Evolutionary conservation across 768 basidiomycete species (phyloP).

Genomic region (Lactarius evosmus): DNA sequence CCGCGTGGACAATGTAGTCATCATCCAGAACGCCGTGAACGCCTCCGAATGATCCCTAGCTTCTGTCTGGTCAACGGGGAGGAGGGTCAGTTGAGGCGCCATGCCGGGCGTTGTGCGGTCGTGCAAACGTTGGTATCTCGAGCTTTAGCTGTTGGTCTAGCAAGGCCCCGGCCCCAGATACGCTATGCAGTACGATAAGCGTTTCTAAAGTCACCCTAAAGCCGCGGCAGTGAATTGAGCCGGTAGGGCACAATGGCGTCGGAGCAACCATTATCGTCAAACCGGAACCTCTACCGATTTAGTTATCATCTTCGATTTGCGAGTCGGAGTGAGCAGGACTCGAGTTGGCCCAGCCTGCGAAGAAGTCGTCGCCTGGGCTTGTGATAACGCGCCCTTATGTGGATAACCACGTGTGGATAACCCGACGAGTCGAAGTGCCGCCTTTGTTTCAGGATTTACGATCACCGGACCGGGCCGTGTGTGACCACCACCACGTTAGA

Average conservation of each 20-base stretch:
- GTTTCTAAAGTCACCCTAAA: background rate
- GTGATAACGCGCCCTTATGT: background rate
- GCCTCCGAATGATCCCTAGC: too few relatives aligned
- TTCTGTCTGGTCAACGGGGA: too few relatives aligned
- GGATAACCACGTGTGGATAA: background rate
- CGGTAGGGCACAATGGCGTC: background rate
- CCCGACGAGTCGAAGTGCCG: background rate
- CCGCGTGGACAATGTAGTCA: background rate
- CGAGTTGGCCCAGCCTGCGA: background rate
- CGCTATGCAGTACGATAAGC: background rate
- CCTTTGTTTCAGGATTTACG: background rate
- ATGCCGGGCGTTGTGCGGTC: background rate
- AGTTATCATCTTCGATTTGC: background rate
- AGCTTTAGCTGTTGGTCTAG: too few relatives aligned
- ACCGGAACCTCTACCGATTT: background rate
- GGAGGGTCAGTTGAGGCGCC: background rate
- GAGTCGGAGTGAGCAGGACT: background rate
- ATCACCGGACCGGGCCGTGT: background rate
- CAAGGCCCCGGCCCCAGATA: too few relatives aligned
- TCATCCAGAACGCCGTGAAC: background rate
- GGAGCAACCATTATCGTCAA: background rate
- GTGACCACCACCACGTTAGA: too few relatives aligned
- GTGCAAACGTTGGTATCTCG: background rate
- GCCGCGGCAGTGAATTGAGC: background rate
- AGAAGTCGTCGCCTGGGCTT: background rate